Evolutionary conservation across 208 protist species (phyloP).

Genomic region (Trypanosomatidae sp.): DNA sequence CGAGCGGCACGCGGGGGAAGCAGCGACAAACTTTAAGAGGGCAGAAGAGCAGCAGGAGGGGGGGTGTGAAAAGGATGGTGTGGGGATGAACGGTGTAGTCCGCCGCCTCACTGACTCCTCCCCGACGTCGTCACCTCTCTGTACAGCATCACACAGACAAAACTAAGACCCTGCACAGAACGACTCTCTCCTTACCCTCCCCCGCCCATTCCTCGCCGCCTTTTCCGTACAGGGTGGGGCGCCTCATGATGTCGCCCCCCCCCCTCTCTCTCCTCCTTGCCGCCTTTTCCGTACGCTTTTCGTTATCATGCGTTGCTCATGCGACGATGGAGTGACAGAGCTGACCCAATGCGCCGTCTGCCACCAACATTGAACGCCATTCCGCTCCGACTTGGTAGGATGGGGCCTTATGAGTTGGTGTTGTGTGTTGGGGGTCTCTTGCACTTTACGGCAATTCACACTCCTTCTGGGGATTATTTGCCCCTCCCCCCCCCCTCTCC

Average conservation of each 20-base stretch:
- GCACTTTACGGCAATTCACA: background rate
- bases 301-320: background rate
- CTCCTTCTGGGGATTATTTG: too few relatives aligned
- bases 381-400: background rate
- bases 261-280: background rate
- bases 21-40: background rate
- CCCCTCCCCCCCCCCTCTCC: background rate
- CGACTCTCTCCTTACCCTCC: background rate
- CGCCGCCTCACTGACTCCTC: background rate
- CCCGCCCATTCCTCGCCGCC: background rate
- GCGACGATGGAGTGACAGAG: background rate
- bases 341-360: background rate
- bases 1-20: background rate
- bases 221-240: background rate
- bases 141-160: background rate
- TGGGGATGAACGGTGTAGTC: background rate
- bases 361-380: background rate
- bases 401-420: background rate
- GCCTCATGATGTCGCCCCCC: background rate
- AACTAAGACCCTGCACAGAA: background rate
- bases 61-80: conserved; percentile 9
- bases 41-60: background rate
- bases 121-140: background rate
- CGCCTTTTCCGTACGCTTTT: background rate
- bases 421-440: background rate